A percentile compares a stretch with the other conserved stretches of the same genome.
Evolutionary conservation across 2,329 filamentous ascomycete species (phyloP).

Genomic region (Colletotrichum chrysophilum): DNA sequence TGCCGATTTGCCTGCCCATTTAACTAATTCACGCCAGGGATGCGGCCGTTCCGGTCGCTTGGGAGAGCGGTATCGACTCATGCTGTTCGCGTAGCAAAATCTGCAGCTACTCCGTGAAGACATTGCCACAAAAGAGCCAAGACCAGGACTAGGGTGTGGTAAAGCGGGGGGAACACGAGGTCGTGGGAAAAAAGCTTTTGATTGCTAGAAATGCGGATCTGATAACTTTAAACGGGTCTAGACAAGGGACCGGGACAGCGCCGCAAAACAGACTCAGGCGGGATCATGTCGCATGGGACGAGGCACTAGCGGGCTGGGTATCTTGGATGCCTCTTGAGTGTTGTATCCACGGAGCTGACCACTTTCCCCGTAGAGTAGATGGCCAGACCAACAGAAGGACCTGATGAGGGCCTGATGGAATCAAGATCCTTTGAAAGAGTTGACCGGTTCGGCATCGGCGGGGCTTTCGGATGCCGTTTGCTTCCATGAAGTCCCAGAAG

Average conservation of each 20-base stretch:
- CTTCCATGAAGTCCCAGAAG: background rate
- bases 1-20: background rate
- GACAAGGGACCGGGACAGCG: background rate
- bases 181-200: background rate
- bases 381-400: background rate
- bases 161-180: background rate
- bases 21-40: background rate
- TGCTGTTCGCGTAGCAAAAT: background rate
- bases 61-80: background rate
- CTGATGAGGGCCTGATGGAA: background rate
- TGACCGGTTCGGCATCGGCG: background rate
- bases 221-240: constrained; percentile 11
- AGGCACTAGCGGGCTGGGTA: background rate
- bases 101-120: background rate
- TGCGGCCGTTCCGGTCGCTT: background rate
- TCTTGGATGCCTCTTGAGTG: background rate
- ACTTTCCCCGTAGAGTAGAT: too few species aligned
- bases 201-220: constrained; percentile 2
- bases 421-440: background rate
- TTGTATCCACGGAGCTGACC: background rate
- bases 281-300: background rate
- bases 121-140: background rate
- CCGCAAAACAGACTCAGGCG: background rate
- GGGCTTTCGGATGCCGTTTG: background rate
- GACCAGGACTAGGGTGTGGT: background rate